phyloP scores from a whole-genome alignment of 441 rosid species.

The Eutrema salsugineum region DNA sequence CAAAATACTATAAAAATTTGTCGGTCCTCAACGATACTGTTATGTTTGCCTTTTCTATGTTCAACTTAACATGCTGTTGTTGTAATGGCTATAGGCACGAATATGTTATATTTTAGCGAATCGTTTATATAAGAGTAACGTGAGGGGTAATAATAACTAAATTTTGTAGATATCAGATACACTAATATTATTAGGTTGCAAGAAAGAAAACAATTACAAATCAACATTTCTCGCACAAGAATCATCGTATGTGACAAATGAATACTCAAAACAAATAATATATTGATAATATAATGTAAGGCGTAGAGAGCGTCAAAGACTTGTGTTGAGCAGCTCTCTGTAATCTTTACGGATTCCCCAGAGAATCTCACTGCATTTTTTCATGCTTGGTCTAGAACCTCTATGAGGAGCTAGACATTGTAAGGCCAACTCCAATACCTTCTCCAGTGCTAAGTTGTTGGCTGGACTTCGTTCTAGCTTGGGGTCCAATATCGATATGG shows the following conservation, averaged over 20 bases:
- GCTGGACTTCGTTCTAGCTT: conserved; percentile 49
- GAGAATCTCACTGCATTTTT: conserved; percentile 76
- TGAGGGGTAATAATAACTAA: neutral
- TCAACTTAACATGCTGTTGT: neutral
- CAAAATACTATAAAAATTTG: neutral
- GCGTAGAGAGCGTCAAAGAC: conserved; percentile 1
- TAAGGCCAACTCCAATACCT: conserved; percentile 67
- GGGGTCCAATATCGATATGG: conserved; percentile 61
- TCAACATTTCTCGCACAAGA: neutral
- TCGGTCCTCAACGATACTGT: neutral
- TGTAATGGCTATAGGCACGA: neutral
- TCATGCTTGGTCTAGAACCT: conserved; percentile 81
- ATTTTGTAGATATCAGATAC: neutral
- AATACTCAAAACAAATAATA: neutral
- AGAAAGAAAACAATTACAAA: neutral
- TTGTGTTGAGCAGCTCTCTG: conserved; percentile 40
- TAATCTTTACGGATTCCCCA: conserved; percentile 89
- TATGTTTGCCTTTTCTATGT: neutral
- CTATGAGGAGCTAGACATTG: conserved; percentile 74
- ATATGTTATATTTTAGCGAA: neutral
- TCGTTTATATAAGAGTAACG: neutral
- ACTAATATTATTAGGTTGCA: neutral
- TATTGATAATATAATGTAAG: neutral
- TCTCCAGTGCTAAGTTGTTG: conserved; percentile 59
- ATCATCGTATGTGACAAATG: neutral